Conservation (phyloP, 495 filamentous ascomycete genomes). For the Aspergillus panamensis region DNA sequence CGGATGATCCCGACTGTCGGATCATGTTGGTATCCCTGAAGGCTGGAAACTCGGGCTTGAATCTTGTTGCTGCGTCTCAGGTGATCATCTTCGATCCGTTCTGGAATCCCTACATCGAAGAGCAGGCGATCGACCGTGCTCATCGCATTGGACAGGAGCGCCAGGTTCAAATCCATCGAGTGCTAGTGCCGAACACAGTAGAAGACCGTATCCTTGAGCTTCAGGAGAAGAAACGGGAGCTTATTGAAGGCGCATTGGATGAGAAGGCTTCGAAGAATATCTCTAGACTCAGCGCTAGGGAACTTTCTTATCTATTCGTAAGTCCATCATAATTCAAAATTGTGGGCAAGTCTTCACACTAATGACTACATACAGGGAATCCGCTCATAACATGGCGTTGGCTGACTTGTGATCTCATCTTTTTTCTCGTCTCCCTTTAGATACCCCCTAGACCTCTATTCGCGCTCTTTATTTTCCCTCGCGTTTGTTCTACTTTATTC, state of each 20-base stretch:
- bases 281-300: constrained; percentile 55
- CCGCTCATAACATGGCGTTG: constrained; percentile 13
- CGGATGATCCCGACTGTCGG: constrained; percentile 57
- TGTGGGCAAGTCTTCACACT: constrained; percentile 14
- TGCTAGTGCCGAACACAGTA: constrained; percentile 74
- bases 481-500: too few species aligned
- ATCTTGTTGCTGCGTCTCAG: constrained; percentile 79
- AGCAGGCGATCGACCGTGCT: constrained; percentile 90
- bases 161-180: constrained; percentile 73
- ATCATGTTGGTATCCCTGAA: constrained; percentile 88
- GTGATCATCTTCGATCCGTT: constrained; percentile 94
- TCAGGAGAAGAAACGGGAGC: constrained; percentile 76
- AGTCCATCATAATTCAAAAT: constrained; percentile 20
- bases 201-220: constrained; percentile 85
- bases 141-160: constrained; percentile 83
- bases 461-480: too few species aligned
- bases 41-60: constrained; percentile 88
- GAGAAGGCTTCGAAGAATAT: constrained; percentile 67
- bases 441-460: too few species aligned
- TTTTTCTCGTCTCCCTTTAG: neutral
- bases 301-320: constrained; percentile 74
- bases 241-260: constrained; percentile 80
- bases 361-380: constrained; percentile 5
- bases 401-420: constrained; percentile 9
- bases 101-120: constrained; percentile 95